Percentiles rank a stretch among this genome's conserved stretches.
Conservation (phyloP, 306 rosid species). For the Cucurbita argyrosperma region DNA sequence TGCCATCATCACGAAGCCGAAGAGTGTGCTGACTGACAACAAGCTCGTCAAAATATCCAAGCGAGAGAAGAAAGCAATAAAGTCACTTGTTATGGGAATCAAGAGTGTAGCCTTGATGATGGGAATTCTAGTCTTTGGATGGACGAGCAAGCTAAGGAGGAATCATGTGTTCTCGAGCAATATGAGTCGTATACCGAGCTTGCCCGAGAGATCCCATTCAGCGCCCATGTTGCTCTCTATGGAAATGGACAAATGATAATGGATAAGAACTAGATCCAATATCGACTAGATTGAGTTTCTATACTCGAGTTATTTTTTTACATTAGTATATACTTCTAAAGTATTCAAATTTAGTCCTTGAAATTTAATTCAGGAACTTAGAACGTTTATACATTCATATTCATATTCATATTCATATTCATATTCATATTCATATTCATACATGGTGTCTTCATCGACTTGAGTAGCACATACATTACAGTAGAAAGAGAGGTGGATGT, state of each 20-base stretch:
- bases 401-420: background rate
- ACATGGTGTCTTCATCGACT: background rate
- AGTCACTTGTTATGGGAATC: constrained; percentile 26
- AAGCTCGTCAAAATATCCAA: constrained; percentile 40
- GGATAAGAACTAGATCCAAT: background rate
- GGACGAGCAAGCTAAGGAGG: constrained; percentile 83
- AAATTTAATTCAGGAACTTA: too few species aligned
- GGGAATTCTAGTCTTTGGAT: constrained; percentile 67
- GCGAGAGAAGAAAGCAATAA: constrained; percentile 55
- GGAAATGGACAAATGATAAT: background rate
- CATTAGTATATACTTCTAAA: too few species aligned
- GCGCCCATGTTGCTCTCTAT: constrained; percentile 1
- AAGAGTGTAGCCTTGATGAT: constrained; percentile 49
- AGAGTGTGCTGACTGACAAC: constrained; percentile 62
- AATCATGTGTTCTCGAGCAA: constrained; percentile 71
- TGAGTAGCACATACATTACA: background rate
- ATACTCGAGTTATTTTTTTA: too few species aligned
- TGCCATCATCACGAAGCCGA: constrained; percentile 57
- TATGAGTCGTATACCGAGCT: constrained; percentile 50
- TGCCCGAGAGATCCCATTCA: constrained; percentile 57
- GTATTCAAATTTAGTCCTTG: too few species aligned
- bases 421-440: background rate
- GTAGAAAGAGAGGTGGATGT: too few species aligned
- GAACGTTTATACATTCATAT: background rate
- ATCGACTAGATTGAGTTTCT: background rate